Evolutionary conservation across 257 asterid genomes (phyloP).

Genomic region (Sherardia arvensis): DNA sequence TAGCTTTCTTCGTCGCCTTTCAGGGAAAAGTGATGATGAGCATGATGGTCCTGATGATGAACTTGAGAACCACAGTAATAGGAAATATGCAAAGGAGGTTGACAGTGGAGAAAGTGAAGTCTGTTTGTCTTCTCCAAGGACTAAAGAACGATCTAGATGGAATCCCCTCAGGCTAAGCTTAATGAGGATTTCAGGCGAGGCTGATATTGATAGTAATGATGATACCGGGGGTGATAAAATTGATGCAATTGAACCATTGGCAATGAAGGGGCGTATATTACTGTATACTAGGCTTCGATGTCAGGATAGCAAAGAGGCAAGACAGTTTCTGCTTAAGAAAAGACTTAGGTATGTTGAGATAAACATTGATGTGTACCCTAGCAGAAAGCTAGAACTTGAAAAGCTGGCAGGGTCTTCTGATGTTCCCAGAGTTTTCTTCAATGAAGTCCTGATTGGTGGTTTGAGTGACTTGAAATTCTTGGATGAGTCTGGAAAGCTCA

Average conservation of each 20-base stretch:
- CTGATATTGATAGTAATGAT: constrained; percentile 30
- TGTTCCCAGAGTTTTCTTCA: constrained; percentile 75
- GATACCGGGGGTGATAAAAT: constrained; percentile 16
- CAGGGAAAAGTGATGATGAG: constrained; percentile 55
- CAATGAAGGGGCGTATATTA: constrained; percentile 73
- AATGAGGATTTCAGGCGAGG: constrained; percentile 43
- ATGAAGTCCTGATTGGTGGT: constrained; percentile 74
- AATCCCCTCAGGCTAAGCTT: constrained; percentile 57
- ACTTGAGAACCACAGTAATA: constrained; percentile 12
- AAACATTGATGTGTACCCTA: constrained; percentile 63
- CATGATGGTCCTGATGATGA: constrained; percentile 34
- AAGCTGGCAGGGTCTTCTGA: constrained; percentile 57
- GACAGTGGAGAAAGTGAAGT: constrained; percentile 26
- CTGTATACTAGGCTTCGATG: constrained; percentile 72
- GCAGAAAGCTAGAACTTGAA: constrained; percentile 69
- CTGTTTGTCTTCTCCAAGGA: constrained; percentile 26
- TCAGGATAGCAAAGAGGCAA: constrained; percentile 48
- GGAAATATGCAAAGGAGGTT: constrained; percentile 12
- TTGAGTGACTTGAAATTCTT: constrained; percentile 47
- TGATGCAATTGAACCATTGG: constrained; percentile 29
- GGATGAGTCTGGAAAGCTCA: constrained; percentile 70
- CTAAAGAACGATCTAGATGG: constrained; percentile 44
- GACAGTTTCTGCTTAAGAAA: constrained; percentile 48
- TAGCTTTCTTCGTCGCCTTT: constrained; percentile 63
- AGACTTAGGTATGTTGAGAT: constrained; percentile 73